These are phyloP conservation scores for Macrophomina pseudophaseolina DNA, from an alignment of 2,329 filamentous ascomycete species.

Conservation along the genomic window DNA sequence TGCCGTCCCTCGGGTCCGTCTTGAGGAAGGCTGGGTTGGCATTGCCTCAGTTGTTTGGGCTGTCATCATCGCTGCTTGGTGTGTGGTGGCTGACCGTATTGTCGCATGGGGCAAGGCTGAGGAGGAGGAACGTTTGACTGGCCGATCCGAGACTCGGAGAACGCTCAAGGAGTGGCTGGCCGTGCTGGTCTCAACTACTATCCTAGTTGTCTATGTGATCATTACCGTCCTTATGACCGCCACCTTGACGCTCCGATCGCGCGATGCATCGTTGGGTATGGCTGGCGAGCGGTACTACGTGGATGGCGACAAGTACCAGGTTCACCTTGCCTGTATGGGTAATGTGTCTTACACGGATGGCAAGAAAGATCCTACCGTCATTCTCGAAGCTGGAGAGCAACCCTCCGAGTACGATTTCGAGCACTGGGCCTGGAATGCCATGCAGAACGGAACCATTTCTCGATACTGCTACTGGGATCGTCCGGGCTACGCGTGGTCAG, in stretches of 20 bases:
- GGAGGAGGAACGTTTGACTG: conserved; percentile 91
- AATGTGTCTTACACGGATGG: conserved; percentile 65
- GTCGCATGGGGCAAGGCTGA: conserved; percentile 92
- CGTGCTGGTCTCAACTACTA: conserved; percentile 75
- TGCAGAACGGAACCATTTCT: conserved; percentile 79
- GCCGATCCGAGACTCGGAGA: conserved; percentile 82
- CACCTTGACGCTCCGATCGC: conserved; percentile 77
- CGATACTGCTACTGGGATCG: conserved; percentile 97
- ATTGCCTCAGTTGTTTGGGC: conserved; percentile 85
- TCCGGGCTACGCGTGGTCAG: conserved; percentile 85
- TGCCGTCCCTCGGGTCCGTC: conserved; percentile 72
- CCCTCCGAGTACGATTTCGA: conserved; percentile 81
- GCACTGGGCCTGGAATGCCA: conserved; percentile 75
- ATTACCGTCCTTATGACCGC: conserved; percentile 77
- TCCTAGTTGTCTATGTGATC: conserved; percentile 70
- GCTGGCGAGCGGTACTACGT: conserved; percentile 81
- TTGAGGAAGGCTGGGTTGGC: conserved; percentile 92
- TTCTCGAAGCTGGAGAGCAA: conserved; percentile 82
- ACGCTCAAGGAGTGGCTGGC: conserved; percentile 83
- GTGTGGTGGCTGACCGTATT: conserved; percentile 76
- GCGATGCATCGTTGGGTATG: conserved; percentile 75
- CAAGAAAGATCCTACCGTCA: conserved; percentile 72
- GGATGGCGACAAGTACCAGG: conserved; percentile 80
- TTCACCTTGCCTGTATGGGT: conserved; percentile 87
- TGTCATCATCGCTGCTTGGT: conserved; percentile 77